Evolutionary conservation across 2,329 filamentous ascomycete genomes (phyloP), one percentile per base, ranked within the genome.

Genomic region (Xylaria sp.): DNA sequence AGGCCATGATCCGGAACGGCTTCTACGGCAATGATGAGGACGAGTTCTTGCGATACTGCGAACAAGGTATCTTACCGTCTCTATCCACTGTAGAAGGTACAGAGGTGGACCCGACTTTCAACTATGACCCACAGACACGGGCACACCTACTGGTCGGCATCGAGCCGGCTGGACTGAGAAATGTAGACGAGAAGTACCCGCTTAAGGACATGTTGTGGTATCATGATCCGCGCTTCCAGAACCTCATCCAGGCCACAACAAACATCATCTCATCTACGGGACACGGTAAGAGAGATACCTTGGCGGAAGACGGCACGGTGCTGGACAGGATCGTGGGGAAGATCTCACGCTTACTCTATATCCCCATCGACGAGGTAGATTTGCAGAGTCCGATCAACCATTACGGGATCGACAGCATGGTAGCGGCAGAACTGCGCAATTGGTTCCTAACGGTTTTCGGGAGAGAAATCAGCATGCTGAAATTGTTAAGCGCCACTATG

Each of bases 41-140:
- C 33, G 58, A 67, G 31, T 67, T 67, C 41, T 28, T 67, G 9
- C 18, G n/a, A 25, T 62, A 57, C 52, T 67, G 58, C 51, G 64
- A 67, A 18, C 2, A 18, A 10, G 58, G 64, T 3, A 33, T 67
- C 13, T 43, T 58, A 25, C 49, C 57, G 4, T 12, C 41, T 46
- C 41, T 18, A n/a, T 25, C 20, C 8, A 5, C n/a, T 25, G 48
- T 2, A 49, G 20, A 23, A 8, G 48, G 39, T 8, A 15, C 2
- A 25, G 48, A 49, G 6, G 48, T 25, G 20, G 41, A 46, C 41
- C 13, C 18, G 41, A 33, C 31, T 2, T 62, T 58, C 18, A 52
- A 18, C 51, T 57, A 67, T 15, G 64, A 67, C 25, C 52, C 33
- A 18, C 52, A 49, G 20, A 52, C 64, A 1, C 13, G 4, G 2